Evolutionary conservation across 2,329 filamentous ascomycete genomes (phyloP), one percentile per base, ranked within the genome.

Genomic region (Cladorrhinum sp.): DNA sequence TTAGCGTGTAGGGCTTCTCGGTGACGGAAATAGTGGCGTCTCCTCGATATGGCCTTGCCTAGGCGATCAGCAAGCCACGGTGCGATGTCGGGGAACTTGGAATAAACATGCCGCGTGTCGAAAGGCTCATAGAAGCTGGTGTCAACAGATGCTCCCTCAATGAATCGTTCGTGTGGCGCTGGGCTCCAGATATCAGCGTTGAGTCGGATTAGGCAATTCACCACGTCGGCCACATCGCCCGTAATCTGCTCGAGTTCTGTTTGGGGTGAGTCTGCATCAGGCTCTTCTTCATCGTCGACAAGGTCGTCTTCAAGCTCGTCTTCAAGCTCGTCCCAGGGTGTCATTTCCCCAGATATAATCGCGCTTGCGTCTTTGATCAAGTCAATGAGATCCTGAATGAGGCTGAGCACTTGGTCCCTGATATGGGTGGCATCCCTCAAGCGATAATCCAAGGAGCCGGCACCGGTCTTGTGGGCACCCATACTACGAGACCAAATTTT

Each of bases 251-350:
- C 50, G 2, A 61, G 55, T 23, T 58, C 55, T 2, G 50, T 58
- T 18, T 24, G n/a, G 6, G 46, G 52, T 10, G 24, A 28, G 6
- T 57, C 33, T 5, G 53, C 51, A n/a, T 46, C 48, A 10, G 16
- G 16, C 8, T 46, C 54, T 8, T 16, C 24, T 14, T 50, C 12
- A 21, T n/a, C n/a, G 12, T 50, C 48, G 4, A 24, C n/a, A 4
- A 49, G 49, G 16, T 50, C 55, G n/a, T 59, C 52, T 14, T 61
- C 56, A 2, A 64, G 52, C 46, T 64, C 33, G n/a, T 59, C 52
- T 14, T 61, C 56, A 2, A 64, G 52, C 46, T 64, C 33, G n/a
- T 64, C 62, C 59, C 62, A 64, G 14, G 62, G 59, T 6, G 51
- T 55, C 9, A 33, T 53, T 12, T 59, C 50, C 1, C 61, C 61